Evolutionary conservation across 129 eudicot genomes (phyloP).

Genomic region (Chrysanthemum lavandulifolium): DNA sequence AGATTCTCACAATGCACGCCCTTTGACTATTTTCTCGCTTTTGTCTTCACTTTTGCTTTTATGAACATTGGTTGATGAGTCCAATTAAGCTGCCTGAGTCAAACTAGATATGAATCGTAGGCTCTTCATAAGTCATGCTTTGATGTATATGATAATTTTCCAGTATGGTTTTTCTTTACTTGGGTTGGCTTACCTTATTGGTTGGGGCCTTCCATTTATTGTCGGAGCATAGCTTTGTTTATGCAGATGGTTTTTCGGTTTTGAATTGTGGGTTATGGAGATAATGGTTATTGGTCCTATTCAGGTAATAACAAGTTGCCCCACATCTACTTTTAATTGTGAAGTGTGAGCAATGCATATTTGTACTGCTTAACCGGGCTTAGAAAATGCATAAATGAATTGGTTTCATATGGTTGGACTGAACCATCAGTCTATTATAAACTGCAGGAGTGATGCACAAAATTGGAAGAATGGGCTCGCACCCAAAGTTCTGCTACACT

Average conservation of each 20-base stretch:
- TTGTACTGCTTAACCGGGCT: too few relatives aligned
- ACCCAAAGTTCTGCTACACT: slow-evolving; percentile 60
- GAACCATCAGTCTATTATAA: not conserved
- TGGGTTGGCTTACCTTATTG: not conserved
- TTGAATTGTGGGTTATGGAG: not conserved
- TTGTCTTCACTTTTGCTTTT: not conserved
- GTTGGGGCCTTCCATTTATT: not conserved
- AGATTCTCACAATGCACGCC: not conserved
- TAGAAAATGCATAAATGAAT: too few relatives aligned
- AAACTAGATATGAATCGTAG: not conserved
- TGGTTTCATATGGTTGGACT: not conserved
- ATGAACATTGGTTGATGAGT: not conserved
- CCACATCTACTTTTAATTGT: too few relatives aligned
- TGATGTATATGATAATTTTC: not conserved
- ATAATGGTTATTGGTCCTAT: not conserved
- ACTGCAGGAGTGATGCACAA: slow-evolving; percentile 70
- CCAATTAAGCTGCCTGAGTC: not conserved
- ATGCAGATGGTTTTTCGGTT: not conserved
- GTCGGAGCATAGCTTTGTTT: not conserved
- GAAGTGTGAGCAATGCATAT: too few relatives aligned
- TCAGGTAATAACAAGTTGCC: not conserved
- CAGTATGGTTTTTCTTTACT: not conserved
- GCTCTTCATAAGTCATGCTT: not conserved
- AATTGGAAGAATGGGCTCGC: slow-evolving; percentile 88
- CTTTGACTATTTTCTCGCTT: not conserved